Conservation (phyloP, 768 basidiomycete species). For the Rhodotorula babjevae region DNA sequence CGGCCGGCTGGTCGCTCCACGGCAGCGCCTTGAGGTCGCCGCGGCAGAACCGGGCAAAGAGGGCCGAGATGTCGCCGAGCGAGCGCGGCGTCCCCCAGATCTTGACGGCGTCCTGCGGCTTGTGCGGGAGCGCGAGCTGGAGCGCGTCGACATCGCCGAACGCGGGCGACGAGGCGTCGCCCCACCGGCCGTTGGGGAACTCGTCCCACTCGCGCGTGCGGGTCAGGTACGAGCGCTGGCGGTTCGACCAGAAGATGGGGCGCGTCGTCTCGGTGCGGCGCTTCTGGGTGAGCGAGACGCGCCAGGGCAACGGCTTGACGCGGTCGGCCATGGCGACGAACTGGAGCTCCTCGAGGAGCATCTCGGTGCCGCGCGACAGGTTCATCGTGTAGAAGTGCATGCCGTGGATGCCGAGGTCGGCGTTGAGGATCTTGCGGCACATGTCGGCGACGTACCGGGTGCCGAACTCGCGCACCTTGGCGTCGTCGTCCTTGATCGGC, state of each 20-base stretch:
- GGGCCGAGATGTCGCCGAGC: constrained; percentile 62
- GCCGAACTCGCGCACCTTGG: constrained; percentile 88
- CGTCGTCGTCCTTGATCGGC: constrained; percentile 82
- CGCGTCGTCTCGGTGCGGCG: constrained; percentile 87
- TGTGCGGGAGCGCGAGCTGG: constrained; percentile 51
- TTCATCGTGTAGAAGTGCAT: constrained; percentile 98
- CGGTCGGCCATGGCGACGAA: constrained; percentile 82
- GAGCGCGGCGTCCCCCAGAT: constrained; percentile 74
- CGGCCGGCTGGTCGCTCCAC: constrained; percentile 73
- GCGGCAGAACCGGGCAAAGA: constrained; percentile 74
- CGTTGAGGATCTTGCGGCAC: constrained; percentile 78
- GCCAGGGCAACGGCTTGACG: constrained; percentile 93
- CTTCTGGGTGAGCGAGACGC: constrained; percentile 89
- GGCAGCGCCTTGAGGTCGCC: constrained; percentile 71
- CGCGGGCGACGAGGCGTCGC: constrained; percentile 67
- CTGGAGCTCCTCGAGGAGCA: constrained; percentile 87
- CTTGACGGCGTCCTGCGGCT: constrained; percentile 53
- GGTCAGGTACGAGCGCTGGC: constrained; percentile 87
- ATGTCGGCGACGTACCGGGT: constrained; percentile 92
- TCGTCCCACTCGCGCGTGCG: constrained; percentile 96
- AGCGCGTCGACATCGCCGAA: constrained; percentile 71
- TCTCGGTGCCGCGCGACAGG: constrained; percentile 86
- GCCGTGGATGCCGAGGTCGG: constrained; percentile 75
- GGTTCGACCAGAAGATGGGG: constrained; percentile 98
- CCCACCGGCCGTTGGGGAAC: constrained; percentile 96